Base-by-base conservation (phyloP, 495 filamentous ascomycete genomes). In the Aspergillus mulundensis region DNA sequence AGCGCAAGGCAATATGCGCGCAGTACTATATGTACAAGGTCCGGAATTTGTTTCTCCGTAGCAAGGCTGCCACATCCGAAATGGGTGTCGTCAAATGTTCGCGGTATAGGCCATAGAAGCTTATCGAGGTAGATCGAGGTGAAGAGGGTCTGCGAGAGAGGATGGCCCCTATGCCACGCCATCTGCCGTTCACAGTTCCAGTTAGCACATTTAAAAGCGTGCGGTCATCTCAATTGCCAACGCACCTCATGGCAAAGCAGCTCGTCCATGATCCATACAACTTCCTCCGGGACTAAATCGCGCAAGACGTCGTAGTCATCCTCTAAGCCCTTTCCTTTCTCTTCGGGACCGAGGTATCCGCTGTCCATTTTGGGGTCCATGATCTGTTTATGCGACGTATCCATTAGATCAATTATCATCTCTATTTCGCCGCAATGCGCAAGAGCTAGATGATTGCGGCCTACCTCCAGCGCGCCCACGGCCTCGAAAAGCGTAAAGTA, bases 281-380 rank as follows among this genome's bases (percentile, higher is more conserved):
- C 81, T 67, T 97, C 87, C 64, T 87, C 83, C 6, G 92, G 87
- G 43, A 83, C 71, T 28, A 97, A 72, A 45, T 80, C 74, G 54
- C 79, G 73, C 52, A 82, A 78, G 51, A 89, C 81, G 69, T 97
- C 89, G 75, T 96, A 97, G 58, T 89, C 83, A 49, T 93, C 87
- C 57, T 95, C 88, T 6, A 95, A 77, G 52, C 72, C 70, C 54
- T 75, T 64, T 55, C 66, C 73, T 38, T 70, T 85, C 61, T 95
- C 90, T 40, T 84, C 89, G 10, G 85, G 81, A 12, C 79, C 80
- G 15, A 94, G 69, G 61, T 84, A 88, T 28, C 94, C 94, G 65
- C 89, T 96, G 66, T 98, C 94, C 94, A 98, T 97, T 70, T 97
- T 98, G 0, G 87, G 85, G 65, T 98, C 94, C 91, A 96, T 96